Base-by-base conservation (phyloP, 176 grass and related monocot species). In the Rhipidocladum racemiflorum region DNA sequence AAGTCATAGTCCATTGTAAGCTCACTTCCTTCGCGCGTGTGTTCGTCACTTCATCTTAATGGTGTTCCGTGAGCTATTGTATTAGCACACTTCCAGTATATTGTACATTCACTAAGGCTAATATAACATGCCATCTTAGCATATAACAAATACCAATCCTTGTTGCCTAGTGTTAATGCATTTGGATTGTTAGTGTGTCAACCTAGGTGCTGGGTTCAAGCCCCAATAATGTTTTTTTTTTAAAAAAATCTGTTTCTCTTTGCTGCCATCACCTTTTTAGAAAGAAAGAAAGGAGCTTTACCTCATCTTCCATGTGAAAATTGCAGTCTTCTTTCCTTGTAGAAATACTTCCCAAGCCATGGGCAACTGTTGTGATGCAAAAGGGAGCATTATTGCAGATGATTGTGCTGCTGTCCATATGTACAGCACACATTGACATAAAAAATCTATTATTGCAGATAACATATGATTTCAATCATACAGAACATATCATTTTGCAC, bases 1-100 rank as follows among this genome's bases (percentile, higher is more conserved):
- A 87, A 92, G 84, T 97, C 54, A 85, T 97, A 62, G 92, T 94
- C 85, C 95, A 97, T 87, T 87, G 95, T 97, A 92, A 94, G 92
- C 65, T 65, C 65, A 84, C 30, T 34, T 36, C 65, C 25, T 24
- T 65, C 36, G 16, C n/a, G 18, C n/a, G 1, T 56, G 4, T 87
- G 46, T 21, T 75, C 8, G 11, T 65, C 29, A 28, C 48, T 70
- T 65, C 40, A 6, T 68, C 28, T 53, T 42, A 44, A 34, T 57
- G 51, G 24, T 43, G 4, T 64, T 43, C 38, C 28, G 6, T 56
- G 44, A 71, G 44, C 62, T 63, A 17, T 25, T 74, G 3, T 6
- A 75, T 80, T 40, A 6, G 20, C 42, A 20, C 0, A 21, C 25
- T 20, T 72, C 38, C 21, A 30, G 61, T 57, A 40, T 44, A 83